Conservation (phyloP, 768 basidiomycete species). For the Termitomyces sp. region DNA sequence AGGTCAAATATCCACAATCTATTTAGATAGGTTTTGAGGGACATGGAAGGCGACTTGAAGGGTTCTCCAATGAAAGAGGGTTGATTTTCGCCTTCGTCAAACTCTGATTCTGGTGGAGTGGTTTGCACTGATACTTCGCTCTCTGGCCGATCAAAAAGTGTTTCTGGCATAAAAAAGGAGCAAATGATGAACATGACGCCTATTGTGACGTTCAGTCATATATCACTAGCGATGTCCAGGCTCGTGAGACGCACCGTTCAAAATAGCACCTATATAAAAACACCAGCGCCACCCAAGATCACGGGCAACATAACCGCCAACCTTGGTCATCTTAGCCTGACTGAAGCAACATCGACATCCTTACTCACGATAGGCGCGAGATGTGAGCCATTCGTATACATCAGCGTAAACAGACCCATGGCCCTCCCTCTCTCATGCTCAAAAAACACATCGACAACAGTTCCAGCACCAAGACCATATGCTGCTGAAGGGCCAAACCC, state of each 20-base stretch:
- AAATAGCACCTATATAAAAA: conserved; percentile 40
- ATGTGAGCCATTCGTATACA: conserved; percentile 38
- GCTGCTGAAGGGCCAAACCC: conserved; percentile 34
- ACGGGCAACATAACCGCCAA: conserved; percentile 35
- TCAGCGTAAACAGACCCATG: conserved; percentile 39
- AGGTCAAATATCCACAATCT: conserved; percentile 29
- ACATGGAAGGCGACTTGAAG: conserved; percentile 26
- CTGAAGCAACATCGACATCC: background rate
- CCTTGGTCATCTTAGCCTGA: conserved; percentile 12
- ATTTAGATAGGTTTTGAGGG: conserved; percentile 19
- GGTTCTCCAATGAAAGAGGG: conserved; percentile 10
- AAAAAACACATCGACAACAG: conserved; percentile 34
- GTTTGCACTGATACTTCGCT: conserved; percentile 8
- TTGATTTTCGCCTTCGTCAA: conserved; percentile 13
- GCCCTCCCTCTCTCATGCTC: conserved; percentile 37
- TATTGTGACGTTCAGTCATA: background rate
- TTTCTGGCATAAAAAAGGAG: conserved; percentile 39
- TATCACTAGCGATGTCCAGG: background rate
- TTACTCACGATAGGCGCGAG: conserved; percentile 35
- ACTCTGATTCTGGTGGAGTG: background rate
- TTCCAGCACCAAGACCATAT: conserved; percentile 34
- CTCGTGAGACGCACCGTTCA: conserved; percentile 24
- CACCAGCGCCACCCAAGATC: conserved; percentile 40
- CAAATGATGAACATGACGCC: conserved; percentile 30
- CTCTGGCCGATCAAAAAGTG: conserved; percentile 30